Base-by-base conservation (phyloP, 345 rosid species). In the Pistacia vera region DNA sequence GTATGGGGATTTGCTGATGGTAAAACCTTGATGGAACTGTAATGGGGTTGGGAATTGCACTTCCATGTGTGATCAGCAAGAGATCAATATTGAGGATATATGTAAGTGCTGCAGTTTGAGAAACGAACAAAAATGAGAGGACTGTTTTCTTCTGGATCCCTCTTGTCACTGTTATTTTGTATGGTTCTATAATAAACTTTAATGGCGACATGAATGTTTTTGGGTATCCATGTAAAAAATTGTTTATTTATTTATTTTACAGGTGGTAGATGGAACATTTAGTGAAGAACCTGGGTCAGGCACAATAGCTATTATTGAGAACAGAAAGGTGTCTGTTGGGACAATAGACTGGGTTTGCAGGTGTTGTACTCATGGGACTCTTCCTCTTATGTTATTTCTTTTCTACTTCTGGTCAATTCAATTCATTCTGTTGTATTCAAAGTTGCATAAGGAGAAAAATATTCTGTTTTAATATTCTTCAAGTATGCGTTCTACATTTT, bases 241-340 rank as follows among this genome's bases (percentile, higher is more conserved):
- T 80, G 54, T 72, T 59, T 58, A n/a, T 36, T 36, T 36, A 36
- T 36, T 36, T 41, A 4, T 41, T 70, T 51, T 57, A 51, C 85
- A 95, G 99, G 92, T 88, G 56, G 81, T 77, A 54, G 96, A 89
- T 80, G 99, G 97, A 66, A 93, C 98, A 71, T 95, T 87, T 83
- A 62, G 81, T 44, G 98, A 95, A 85, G 99, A 93, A 82, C 97
- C 99, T 76, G 99, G 99, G 41, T 95, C 95, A 80, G 99, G 99
- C 36, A 91, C 96, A 4, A 84, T 87, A 54, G 99, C 97, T 65
- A 78, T 83, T 8, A 78, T 95, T 63, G 91, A 86, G 68, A 81
- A 83, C 77, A 92, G 80, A 79, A 91, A 81, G 79, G 97, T 95
- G 67, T 83, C 93, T 65, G 95, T 95, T 82, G 99, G 99, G 80